Conservation (phyloP, 768 basidiomycete species). For the Pleurotus tuber-regium region DNA sequence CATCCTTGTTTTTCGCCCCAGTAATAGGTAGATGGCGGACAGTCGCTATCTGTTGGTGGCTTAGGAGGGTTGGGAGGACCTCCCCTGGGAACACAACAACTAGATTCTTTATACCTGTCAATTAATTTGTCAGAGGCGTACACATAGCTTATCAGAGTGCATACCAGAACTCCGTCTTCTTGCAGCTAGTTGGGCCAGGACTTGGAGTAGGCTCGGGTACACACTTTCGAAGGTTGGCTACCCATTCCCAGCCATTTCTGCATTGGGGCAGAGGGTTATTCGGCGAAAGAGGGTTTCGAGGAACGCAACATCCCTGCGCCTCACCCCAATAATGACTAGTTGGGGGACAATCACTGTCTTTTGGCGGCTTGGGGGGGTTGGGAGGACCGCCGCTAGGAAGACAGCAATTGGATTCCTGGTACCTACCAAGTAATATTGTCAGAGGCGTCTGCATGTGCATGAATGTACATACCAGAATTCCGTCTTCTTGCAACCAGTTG, state of each 20-base stretch:
- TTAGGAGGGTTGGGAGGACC: conserved; percentile 11
- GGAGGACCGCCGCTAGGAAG: conserved; percentile 19
- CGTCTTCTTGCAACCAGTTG: conserved; percentile 20
- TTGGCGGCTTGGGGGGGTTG: conserved; percentile 10
- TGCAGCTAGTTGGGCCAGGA: conserved; percentile 19
- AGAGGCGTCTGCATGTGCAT: background rate
- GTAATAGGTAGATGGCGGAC: conserved; percentile 10
- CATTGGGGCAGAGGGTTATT: conserved; percentile 51
- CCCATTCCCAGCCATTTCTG: conserved; percentile 45
- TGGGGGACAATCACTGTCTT: conserved; percentile 12
- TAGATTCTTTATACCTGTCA: conserved; percentile 28
- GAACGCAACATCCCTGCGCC: conserved; percentile 49
- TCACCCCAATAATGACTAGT: conserved; percentile 10
- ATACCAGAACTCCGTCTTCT: conserved; percentile 26
- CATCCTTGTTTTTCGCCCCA: conserved; percentile 34
- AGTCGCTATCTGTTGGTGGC: conserved; percentile 13
- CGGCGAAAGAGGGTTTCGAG: conserved; percentile 36
- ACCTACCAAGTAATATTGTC: conserved; percentile 21
- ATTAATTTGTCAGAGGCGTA: background rate
- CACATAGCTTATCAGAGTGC: background rate
- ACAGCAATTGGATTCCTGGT: conserved; percentile 28
- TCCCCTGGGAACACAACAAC: conserved; percentile 26
- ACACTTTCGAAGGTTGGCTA: conserved; percentile 37
- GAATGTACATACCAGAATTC: conserved; percentile 25
- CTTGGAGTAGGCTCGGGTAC: conserved; percentile 23